Evolutionary conservation across 257 asterid genomes (phyloP).

Genomic region (Henckelia pumila): DNA sequence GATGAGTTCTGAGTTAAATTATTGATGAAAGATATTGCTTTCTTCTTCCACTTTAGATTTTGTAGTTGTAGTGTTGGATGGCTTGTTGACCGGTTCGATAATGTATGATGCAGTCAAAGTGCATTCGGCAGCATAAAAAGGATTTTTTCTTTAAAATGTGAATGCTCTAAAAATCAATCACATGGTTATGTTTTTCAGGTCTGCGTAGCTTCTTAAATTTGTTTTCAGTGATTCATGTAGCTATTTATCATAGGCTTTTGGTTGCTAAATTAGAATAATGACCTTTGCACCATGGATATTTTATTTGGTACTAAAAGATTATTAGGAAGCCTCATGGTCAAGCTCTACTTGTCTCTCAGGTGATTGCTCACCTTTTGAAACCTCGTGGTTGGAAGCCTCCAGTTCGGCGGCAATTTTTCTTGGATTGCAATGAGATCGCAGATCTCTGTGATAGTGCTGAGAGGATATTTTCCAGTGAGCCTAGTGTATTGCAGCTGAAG

Average conservation of each 20-base stretch:
- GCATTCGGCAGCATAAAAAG: conserved; percentile 14
- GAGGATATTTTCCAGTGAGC: conserved; percentile 87
- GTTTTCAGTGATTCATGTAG: conserved; percentile 1
- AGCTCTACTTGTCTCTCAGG: conserved; percentile 41
- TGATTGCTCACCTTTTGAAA: conserved; percentile 85
- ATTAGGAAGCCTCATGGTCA: conserved; percentile 20
- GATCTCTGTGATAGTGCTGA: conserved; percentile 99
- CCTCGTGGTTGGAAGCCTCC: conserved; percentile 99
- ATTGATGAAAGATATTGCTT: conserved; percentile 12
- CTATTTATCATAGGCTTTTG: conserved; percentile 1
- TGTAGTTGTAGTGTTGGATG: conserved; percentile 1
- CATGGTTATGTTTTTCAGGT: conserved; percentile 11
- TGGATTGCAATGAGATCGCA: conserved; percentile 97
- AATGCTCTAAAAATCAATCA: conserved; percentile 13
- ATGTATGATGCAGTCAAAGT: conserved; percentile 15
- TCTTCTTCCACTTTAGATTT: conserved; percentile 16
- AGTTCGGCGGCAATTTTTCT: conserved; percentile 89
- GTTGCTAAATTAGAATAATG: conserved; percentile 7
- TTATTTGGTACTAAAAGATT: conserved; percentile 12
- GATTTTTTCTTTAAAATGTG: conserved; percentile 15
- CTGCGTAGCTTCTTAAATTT: conserved; percentile 11
- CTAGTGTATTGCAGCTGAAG: conserved; percentile 86
- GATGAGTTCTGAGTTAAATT: conserved; percentile 19
- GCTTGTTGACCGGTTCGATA: neutral
- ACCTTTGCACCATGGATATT: neutral